Percentiles rank a stretch among this genome's conserved stretches.
Evolutionary conservation across 2,329 filamentous ascomycete genomes (phyloP).

Genomic region (Helicocarpus griseus): DNA sequence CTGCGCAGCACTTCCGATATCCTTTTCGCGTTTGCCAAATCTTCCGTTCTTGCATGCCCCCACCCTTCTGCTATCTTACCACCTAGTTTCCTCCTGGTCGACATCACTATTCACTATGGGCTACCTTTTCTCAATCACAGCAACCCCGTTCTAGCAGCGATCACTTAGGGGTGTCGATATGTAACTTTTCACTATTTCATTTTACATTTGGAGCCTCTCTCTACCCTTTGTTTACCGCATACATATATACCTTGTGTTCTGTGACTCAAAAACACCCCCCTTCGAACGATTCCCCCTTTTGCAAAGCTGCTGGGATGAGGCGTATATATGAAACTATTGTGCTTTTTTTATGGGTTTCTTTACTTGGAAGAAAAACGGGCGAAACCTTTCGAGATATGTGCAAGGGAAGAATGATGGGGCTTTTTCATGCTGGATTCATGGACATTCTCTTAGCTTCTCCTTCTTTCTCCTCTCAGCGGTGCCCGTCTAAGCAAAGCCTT

Average conservation of each 20-base stretch:
- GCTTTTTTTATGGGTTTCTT: conserved; percentile 5
- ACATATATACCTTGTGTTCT: not conserved
- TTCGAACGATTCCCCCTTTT: conserved; percentile 1
- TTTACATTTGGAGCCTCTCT: conserved; percentile 4
- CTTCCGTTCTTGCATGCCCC: not conserved
- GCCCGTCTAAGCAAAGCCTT: not conserved
- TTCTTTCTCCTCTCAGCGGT: not conserved
- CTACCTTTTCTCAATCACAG: not conserved
- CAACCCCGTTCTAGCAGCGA: not conserved
- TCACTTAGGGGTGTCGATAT: not conserved
- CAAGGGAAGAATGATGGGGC: not conserved
- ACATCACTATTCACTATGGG: not conserved
- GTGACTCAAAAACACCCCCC: not conserved
- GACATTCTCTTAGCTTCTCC: conserved; percentile 9
- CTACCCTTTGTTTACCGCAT: conserved; percentile 7
- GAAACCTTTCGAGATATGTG: not conserved
- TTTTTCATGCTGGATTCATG: conserved; percentile 3
- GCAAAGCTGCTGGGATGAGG: conserved; percentile 1
- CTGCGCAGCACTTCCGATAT: not conserved
- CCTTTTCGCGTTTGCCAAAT: not conserved
- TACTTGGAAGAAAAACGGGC: not conserved
- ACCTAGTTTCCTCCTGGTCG: not conserved
- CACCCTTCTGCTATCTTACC: not conserved
- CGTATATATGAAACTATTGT: conserved; percentile 7
- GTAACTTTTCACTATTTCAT: conserved; percentile 3